phyloP scores from a whole-genome alignment of 805 yeast species.

The Saccharomycopsis sp. region DNA sequence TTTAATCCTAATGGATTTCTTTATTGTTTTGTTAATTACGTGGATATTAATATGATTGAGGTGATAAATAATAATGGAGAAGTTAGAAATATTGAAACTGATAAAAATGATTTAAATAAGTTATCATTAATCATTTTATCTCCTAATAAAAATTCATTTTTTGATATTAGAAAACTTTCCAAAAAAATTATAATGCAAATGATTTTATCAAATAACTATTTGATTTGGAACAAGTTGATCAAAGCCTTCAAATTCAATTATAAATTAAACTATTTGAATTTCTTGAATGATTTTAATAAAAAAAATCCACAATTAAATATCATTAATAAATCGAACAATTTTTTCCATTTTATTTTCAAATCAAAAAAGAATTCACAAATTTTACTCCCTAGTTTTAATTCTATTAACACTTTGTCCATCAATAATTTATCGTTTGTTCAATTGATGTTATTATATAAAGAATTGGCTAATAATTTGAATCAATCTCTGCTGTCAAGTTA shows the following conservation, averaged over 20 bases:
- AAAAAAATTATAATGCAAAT: constrained; percentile 37
- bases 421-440: constrained; percentile 8
- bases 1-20: constrained; percentile 84
- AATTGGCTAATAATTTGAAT: constrained; percentile 8
- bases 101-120: constrained; percentile 23
- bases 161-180: constrained; percentile 56
- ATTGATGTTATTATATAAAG: constrained; percentile 14
- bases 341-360: constrained; percentile 77
- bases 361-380: constrained; percentile 59
- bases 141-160: constrained; percentile 66
- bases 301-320: constrained; percentile 42
- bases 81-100: neutral
- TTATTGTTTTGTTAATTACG: constrained; percentile 64
- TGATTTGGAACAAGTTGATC: constrained; percentile 29
- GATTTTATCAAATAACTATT: constrained; percentile 21
- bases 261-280: constrained; percentile 28
- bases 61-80: neutral
- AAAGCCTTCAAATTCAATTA: constrained; percentile 25
- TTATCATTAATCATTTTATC: constrained; percentile 39
- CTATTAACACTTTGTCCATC: constrained; percentile 6
- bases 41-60: constrained; percentile 29
- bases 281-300: constrained; percentile 8
- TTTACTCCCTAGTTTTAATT: constrained; percentile 28
- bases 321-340: constrained; percentile 20
- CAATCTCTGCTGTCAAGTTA: neutral